Evolutionary conservation across 768 basidiomycete species (phyloP).

Genomic region (Pleurotus platypus): DNA sequence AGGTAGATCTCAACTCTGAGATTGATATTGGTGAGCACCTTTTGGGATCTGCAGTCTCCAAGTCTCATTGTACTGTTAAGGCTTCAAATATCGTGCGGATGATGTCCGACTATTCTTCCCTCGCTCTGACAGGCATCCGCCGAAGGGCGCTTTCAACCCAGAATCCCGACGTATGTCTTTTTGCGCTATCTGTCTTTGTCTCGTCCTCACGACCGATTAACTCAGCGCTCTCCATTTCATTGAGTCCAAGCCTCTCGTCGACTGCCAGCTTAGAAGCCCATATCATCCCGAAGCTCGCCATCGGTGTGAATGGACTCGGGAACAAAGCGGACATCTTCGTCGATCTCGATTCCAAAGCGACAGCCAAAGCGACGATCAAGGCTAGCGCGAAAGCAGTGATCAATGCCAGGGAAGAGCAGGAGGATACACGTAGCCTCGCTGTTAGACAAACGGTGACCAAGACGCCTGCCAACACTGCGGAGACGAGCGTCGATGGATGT

Average conservation of each 20-base stretch:
- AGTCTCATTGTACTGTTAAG: neutral
- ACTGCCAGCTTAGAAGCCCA: slow-evolving; percentile 28
- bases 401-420: slow-evolving; percentile 1
- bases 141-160: slow-evolving; percentile 22
- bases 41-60: neutral
- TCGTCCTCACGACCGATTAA: neutral
- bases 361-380: slow-evolving; percentile 18
- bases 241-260: slow-evolving; percentile 23
- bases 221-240: slow-evolving; percentile 26
- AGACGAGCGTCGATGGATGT: slow-evolving; percentile 25
- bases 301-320: neutral
- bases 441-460: neutral
- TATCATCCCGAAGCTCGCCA: slow-evolving; percentile 26
- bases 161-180: slow-evolving; percentile 26
- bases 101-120: slow-evolving; percentile 35
- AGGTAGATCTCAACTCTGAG: slow-evolving; percentile 28
- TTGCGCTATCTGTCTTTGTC: neutral
- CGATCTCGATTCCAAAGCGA: slow-evolving; percentile 24
- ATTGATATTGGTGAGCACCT: slow-evolving; percentile 16
- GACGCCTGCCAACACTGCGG: neutral
- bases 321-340: slow-evolving; percentile 14
- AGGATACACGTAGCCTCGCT: neutral
- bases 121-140: slow-evolving; percentile 16
- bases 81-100: slow-evolving; percentile 25
- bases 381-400: slow-evolving; percentile 9